These are phyloP conservation scores for Poteriospumella lacustris DNA, from an alignment of 108 stramenopile genomes.

Conservation along the genomic window DNA sequence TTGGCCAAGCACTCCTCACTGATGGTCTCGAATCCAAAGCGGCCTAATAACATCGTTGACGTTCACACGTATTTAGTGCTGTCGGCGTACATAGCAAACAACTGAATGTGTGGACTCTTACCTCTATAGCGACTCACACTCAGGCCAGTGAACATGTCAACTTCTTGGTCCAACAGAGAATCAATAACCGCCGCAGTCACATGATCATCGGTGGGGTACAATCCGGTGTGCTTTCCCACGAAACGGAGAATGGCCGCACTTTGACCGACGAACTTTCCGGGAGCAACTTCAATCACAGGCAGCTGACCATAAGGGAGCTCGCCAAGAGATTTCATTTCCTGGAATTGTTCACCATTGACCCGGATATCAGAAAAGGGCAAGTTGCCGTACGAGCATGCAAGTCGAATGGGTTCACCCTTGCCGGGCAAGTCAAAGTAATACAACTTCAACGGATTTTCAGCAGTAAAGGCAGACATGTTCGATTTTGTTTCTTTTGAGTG, in stretches of 20 bases:
- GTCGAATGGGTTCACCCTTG: conserved; percentile 22
- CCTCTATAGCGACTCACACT: neutral
- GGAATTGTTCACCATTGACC: neutral
- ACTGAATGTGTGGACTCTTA: no score
- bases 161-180: neutral
- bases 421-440: conserved; percentile 27
- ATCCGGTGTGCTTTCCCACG: conserved; percentile 4
- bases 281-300: neutral
- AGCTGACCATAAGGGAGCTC: conserved; percentile 24
- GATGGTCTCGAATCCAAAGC: neutral
- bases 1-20: neutral
- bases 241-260: conserved; percentile 26
- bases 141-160: conserved; percentile 11
- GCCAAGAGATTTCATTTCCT: neutral
- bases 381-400: neutral
- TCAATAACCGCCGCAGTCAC: conserved; percentile 12
- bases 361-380: neutral
- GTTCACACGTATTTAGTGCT: no score
- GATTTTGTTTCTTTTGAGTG: no score
- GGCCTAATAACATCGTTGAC: neutral
- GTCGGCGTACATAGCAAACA: no score
- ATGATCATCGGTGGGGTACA: neutral
- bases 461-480: no score
- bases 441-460: no score
- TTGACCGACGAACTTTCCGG: neutral